These are phyloP conservation scores for Jaltomata sinuosa DNA, from an alignment of 257 asterid species.

Conservation along the genomic window DNA sequence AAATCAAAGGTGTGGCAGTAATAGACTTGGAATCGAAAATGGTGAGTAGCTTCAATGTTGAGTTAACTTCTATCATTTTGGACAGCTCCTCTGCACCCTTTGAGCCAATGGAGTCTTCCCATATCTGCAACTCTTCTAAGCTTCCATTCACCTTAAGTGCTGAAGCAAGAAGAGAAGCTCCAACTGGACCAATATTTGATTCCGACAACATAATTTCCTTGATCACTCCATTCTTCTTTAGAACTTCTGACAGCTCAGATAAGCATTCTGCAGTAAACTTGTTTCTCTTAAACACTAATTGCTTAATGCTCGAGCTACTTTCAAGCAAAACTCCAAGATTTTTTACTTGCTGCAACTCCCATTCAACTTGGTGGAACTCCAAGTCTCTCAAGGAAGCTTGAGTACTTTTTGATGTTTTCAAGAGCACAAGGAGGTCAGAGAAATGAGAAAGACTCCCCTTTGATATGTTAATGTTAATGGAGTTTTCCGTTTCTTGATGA, in stretches of 20 bases:
- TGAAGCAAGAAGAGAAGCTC: conserved; percentile 47
- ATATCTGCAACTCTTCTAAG: conserved; percentile 61
- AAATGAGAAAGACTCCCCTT: conserved; percentile 15
- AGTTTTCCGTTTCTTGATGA: conserved; percentile 49
- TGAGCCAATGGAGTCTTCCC: conserved; percentile 79
- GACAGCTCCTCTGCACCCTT: conserved; percentile 77
- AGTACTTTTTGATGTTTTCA: conserved; percentile 10
- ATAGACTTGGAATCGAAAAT: conserved; percentile 41
- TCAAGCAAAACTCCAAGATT: conserved; percentile 28
- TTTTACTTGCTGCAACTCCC: conserved; percentile 41
- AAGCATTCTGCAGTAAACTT: conserved; percentile 35
- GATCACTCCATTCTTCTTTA: conserved; percentile 31
- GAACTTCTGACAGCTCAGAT: conserved; percentile 33
- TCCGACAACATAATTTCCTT: conserved; percentile 46
- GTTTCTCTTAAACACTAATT: conserved; percentile 44
- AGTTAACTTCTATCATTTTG: conserved; percentile 84
- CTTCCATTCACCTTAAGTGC: conserved; percentile 43
- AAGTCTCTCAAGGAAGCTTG: conserved; percentile 27
- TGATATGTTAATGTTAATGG: conserved; percentile 41
- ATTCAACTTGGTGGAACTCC: conserved; percentile 57
- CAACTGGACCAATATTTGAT: conserved; percentile 58
- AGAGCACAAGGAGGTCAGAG: conserved; percentile 34
- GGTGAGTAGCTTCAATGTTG: conserved; percentile 44
- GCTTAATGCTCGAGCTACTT: conserved; percentile 24
- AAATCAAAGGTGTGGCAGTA: conserved; percentile 56